Conservation (phyloP, 805 yeast species). For the Pichia occidentalis region DNA sequence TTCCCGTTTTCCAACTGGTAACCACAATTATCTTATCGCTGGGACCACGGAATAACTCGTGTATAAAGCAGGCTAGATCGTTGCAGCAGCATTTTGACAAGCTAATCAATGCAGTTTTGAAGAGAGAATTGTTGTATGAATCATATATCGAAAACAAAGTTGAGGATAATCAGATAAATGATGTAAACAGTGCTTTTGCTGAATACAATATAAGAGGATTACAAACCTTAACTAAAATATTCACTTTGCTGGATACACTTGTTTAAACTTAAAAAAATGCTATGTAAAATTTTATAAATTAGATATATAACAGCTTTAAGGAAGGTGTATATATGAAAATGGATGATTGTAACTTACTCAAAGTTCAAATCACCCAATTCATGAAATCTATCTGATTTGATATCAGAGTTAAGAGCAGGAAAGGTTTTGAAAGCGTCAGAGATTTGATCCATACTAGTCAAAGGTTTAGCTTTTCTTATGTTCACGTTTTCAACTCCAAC, state of each 20-base stretch:
- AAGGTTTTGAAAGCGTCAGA: background rate
- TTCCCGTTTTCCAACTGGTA: slow-evolving; percentile 69
- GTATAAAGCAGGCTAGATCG: slow-evolving; percentile 45
- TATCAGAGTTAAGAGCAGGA: background rate
- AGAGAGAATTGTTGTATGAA: slow-evolving; percentile 23
- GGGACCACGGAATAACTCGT: slow-evolving; percentile 67
- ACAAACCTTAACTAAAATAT: slow-evolving; percentile 22
- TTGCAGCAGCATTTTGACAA: slow-evolving; percentile 47
- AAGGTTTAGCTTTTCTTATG: no score
- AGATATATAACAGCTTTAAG: no score
- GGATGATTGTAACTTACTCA: background rate
- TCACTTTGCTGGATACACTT: slow-evolving; percentile 27
- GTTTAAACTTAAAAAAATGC: no score
- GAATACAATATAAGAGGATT: slow-evolving; percentile 17
- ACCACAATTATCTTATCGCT: slow-evolving; percentile 62
- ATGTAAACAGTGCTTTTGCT: slow-evolving; percentile 1
- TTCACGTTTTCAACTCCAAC: no score
- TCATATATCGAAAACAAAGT: slow-evolving; percentile 11
- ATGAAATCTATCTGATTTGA: slow-evolving; percentile 4
- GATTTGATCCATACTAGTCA: no score
- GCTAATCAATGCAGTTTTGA: slow-evolving; percentile 46
- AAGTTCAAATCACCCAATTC: slow-evolving; percentile 5
- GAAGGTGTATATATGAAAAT: no score
- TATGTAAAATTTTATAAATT: no score
- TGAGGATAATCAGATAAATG: background rate